Base-by-base conservation (phyloP, 2,329 filamentous ascomycete species). In the Pestalotiopsis sp. region DNA sequence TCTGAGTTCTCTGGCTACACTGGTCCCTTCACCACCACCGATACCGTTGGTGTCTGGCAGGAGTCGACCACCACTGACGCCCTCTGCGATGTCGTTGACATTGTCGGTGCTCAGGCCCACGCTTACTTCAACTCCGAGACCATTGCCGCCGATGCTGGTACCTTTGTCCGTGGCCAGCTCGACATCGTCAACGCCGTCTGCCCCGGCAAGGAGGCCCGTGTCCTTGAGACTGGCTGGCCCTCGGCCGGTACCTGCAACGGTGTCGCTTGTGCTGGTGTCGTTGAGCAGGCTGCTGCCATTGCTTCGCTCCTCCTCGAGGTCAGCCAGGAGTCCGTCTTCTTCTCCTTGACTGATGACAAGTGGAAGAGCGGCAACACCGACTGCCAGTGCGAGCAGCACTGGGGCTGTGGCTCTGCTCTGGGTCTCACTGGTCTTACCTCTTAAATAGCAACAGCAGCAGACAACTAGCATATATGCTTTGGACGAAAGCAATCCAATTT, bases 181-280 rank as follows among this genome's bases (percentile, higher is more conserved):
- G 83, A 89, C 61, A 85, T 93, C 72, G 90, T 97, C 71, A 83
- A 89, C 78, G 79, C 80, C 60, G 74, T 93, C 75, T 98, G 95
- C 89, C 79, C 85, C 56, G 87, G 87, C 78, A 92, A 92, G 85
- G 83, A 88, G 49, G 91, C 91, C 73, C 90, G 93, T 85, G 93
- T 95, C 83, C 86, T 97, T 74, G 95, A 98, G 90, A 93, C 92
- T 68, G 95, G 95, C 76, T 98, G 95, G 94, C 95, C 95, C 72
- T 90, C 84, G 66, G 73, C 79, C 7, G 95, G 95, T 78, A 75
- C 80, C 38, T 81, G 88, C 83, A 95, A 96, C 83, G 93, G 93
- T 70, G 78, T 78, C 23, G 94, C 94, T 69, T 84, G 93, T 75
- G 90, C 95, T 68, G 90, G 92, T 74, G 64, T 74, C 4, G 57